Evolutionary conservation across 139 green algal species (phyloP), one percentile per base, ranked within the genome.

Genomic region (Tetraselmis chui): DNA sequence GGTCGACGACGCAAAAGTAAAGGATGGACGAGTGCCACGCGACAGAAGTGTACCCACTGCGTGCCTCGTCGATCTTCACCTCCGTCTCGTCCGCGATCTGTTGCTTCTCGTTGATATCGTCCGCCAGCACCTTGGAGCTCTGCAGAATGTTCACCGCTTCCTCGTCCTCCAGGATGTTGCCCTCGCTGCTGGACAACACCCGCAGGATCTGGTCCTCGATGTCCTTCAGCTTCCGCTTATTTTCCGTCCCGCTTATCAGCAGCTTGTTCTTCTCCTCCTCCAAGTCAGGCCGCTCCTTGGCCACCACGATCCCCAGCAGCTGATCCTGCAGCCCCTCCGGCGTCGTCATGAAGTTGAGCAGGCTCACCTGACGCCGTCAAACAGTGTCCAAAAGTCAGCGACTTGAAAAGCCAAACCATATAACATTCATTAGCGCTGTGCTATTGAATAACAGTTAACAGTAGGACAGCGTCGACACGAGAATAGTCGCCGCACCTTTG

Each of bases 271-370:
- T 88, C 86, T 92, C 83, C 80, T 92, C 91, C 85, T 95, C 91
- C 78, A 95, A 84, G 28, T 92, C 86, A 1, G 91, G 90, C 84
- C 90, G 84, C 88, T 95, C 91, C 80, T 91, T 87, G 0, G 91
- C 90, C 75, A 95, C 91, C 78, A 90, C 88, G 59, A 93, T 89
- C 22, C 91, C 91, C 30, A 94, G 89, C 85, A 95, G 83, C 89
- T 95, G 91, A 82, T 95, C 91, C 0, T 77, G 30, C 59, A 95
- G 86, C 1, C 91, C 91, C 84, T 94, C 91, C 31, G 85, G 90
- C 0, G 92, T 94, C 76, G 93, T 94, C 82, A 91, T 92, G 89
- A 95, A 95, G 82, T 94, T 94, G 25, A 95, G 89, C 59, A 94
- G 84, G 0, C 86, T 90, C 75, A 95, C 89, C 88, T 93, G 85